These are phyloP conservation scores for Triticum urartu DNA, from an alignment of 176 grass and related monocot genomes.

Conservation along the genomic window DNA sequence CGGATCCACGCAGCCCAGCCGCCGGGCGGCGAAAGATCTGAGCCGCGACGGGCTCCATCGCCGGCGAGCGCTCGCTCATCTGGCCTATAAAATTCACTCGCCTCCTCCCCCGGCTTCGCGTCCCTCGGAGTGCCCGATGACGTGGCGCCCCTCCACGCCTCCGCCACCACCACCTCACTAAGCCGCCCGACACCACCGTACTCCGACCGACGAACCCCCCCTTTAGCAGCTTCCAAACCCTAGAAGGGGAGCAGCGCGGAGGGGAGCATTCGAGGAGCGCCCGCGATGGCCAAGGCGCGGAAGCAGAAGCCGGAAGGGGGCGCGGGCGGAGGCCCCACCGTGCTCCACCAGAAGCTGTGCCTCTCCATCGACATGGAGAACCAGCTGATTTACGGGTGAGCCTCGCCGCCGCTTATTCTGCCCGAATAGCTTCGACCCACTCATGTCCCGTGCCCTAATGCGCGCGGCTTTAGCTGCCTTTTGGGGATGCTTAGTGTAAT, in stretches of 20 bases:
- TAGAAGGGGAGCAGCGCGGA: slow-evolving; percentile 20
- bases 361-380: slow-evolving; percentile 93
- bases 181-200: not conserved
- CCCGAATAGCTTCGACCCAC: not conserved
- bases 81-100: slow-evolving; percentile 21
- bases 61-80: slow-evolving; percentile 34
- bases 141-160: slow-evolving; percentile 32
- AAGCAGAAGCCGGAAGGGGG: slow-evolving; percentile 61
- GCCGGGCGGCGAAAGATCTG: slow-evolving; percentile 52
- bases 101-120: not conserved
- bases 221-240: slow-evolving; percentile 39
- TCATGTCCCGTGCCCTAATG: not conserved
- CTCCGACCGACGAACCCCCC: slow-evolving; percentile 23
- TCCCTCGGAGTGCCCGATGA: slow-evolving; percentile 32
- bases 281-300: slow-evolving; percentile 83
- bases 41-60: slow-evolving; percentile 38
- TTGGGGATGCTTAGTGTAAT: not conserved
- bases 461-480: slow-evolving; percentile 29
- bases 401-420: slow-evolving; percentile 18
- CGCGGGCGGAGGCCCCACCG: slow-evolving; percentile 54
- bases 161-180: slow-evolving; percentile 32
- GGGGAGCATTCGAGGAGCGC: slow-evolving; percentile 8
- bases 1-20: slow-evolving; percentile 27
- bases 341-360: slow-evolving; percentile 95
- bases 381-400: slow-evolving; percentile 86